phyloP scores from a whole-genome alignment of 78 protist species.

The Bigelowiella natans region DNA sequence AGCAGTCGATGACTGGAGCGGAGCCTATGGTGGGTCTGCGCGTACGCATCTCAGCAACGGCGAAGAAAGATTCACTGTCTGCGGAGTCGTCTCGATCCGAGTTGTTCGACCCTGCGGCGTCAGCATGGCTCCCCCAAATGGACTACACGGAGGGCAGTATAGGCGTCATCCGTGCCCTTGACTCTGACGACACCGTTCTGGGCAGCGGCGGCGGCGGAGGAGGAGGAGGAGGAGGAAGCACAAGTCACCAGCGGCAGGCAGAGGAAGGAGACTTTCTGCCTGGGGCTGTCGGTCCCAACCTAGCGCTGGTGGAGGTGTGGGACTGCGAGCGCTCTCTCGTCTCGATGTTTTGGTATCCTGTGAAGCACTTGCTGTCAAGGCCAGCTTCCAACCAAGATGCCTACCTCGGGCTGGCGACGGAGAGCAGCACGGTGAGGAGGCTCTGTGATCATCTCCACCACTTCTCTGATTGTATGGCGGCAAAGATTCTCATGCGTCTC shows the following conservation, averaged over 20 bases:
- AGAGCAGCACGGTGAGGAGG: not conserved
- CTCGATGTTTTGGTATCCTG: not conserved
- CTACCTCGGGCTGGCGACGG: not conserved
- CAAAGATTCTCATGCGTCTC: not conserved
- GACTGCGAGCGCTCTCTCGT: not conserved
- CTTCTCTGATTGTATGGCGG: not conserved
- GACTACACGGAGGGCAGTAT: not conserved
- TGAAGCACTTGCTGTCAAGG: not conserved
- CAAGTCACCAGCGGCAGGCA: no score
- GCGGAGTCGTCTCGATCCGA: not conserved
- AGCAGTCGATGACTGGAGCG: not conserved
- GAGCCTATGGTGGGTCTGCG: not conserved
- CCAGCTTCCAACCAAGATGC: not conserved
- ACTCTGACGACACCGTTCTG: not conserved
- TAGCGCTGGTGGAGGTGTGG: not conserved
- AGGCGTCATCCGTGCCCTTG: not conserved
- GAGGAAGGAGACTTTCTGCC: no score
- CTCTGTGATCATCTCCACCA: not conserved
- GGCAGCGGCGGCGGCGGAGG: no score
- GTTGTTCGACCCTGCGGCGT: not conserved
- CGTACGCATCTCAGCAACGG: not conserved
- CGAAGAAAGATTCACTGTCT: not conserved
- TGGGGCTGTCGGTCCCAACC: not conserved
- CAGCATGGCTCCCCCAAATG: not conserved
- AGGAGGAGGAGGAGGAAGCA: no score